Base-by-base conservation (phyloP, 192 early-diverging fungal genomes). In the Lobosporangium transversale region DNA sequence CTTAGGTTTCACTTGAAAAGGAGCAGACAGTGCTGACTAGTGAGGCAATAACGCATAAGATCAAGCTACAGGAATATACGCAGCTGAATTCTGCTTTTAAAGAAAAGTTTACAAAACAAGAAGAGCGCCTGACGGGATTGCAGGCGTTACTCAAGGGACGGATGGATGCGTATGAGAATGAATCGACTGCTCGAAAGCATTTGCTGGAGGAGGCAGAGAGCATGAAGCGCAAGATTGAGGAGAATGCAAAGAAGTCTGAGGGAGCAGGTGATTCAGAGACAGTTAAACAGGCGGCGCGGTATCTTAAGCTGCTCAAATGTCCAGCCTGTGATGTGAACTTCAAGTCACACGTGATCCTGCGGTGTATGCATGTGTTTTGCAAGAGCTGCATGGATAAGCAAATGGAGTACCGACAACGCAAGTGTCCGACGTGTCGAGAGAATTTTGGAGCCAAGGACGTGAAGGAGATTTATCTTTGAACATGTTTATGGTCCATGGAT, bases 321-420 rank as follows among this genome's bases (percentile, higher is more conserved):
- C 88, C 89, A 23, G 90, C 93, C 45, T 98, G 97, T 82, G 88
- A 88, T 63, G 89, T 82, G 24, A 86, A 93, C 47, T 96, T 97
- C 83, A 94, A 94, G 68, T 89, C 87, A 31, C 93, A 93, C 69
- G 83, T 91, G 3, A 78, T 98, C 12, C 31, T 86, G 52, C 87
- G 92, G 33, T 98, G 97, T 79, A 97, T 97, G 95, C 97, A 98
- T 67, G 92, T 92, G 15, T 98, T 98, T 84, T 98, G 97, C 85
- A 93, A 94, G 63, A 81, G 87, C 60, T 98, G 97, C 69, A 91
- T 97, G 62, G 93, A 97, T 62, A 87, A 91, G 30, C 86, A 91
- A 55, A 83, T 90, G 60, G 91, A 93, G 45, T 94, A 93, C 0
- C 88, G 97, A 7, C 95, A 97, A 81, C 89, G 95, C 79, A 95